Evolutionary conservation across 108 stramenopile genomes (phyloP).

Genomic region (Seminavis robusta): DNA sequence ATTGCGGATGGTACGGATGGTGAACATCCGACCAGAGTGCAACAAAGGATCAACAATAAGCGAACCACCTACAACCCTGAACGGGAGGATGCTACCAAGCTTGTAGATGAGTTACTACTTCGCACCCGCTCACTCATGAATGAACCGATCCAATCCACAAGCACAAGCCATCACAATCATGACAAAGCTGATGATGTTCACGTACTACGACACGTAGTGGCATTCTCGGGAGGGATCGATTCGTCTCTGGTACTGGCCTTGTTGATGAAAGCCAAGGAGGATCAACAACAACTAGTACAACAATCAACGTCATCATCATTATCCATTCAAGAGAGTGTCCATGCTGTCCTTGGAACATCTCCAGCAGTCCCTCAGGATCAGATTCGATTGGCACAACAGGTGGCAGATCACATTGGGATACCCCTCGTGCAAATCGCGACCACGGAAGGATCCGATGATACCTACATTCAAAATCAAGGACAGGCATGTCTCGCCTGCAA

Average conservation of each 20-base stretch:
- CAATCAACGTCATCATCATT: not conserved
- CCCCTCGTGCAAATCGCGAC: slow-evolving; percentile 60
- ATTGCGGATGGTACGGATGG: no score
- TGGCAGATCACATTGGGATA: slow-evolving; percentile 75
- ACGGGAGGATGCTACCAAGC: slow-evolving; percentile 14
- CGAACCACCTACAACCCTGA: no score
- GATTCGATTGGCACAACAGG: slow-evolving; percentile 58
- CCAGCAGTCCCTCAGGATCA: slow-evolving; percentile 76
- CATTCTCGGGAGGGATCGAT: slow-evolving; percentile 93
- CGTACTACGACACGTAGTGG: slow-evolving; percentile 55
- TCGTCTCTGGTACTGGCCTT: slow-evolving; percentile 84
- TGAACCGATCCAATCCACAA: not conserved
- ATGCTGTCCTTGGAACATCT: slow-evolving; percentile 88
- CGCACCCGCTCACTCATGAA: slow-evolving; percentile 29
- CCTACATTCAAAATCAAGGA: slow-evolving; percentile 83
- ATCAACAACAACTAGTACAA: not conserved
- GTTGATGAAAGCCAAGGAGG: slow-evolving; percentile 49
- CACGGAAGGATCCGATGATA: slow-evolving; percentile 70
- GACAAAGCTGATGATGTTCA: not conserved
- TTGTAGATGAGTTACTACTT: slow-evolving; percentile 25
- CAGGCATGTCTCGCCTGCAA: slow-evolving; percentile 94
- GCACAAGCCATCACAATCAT: not conserved
- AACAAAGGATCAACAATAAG: no score
- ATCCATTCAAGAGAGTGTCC: slow-evolving; percentile 20
- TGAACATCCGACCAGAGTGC: no score